Conservation (phyloP, 495 filamentous ascomycete species). For the Aspergillus biplanus region DNA sequence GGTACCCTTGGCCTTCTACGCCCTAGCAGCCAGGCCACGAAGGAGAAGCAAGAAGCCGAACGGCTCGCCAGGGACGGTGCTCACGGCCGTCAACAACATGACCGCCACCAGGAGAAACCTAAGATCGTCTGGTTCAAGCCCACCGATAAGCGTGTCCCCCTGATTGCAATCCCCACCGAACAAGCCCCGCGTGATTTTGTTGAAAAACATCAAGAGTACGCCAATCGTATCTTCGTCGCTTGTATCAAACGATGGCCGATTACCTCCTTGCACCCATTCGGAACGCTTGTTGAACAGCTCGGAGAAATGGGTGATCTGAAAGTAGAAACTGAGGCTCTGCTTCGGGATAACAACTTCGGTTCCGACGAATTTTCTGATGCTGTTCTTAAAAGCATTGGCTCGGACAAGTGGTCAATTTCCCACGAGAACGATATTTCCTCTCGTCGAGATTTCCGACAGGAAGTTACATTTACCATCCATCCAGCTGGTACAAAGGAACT, state of each 20-base stretch:
- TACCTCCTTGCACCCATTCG: constrained; percentile 98
- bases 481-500: constrained; percentile 81
- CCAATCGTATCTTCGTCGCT: constrained; percentile 95
- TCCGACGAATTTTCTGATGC: constrained; percentile 98
- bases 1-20: constrained; percentile 91
- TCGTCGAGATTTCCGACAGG: constrained; percentile 88
- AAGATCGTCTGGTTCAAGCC: constrained; percentile 99
- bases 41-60: constrained; percentile 99
- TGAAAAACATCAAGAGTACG: constrained; percentile 96
- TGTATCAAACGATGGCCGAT: constrained; percentile 99
- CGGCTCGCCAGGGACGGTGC: constrained; percentile 86
- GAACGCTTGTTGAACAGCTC: constrained; percentile 94
- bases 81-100: constrained; percentile 73
- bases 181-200: constrained; percentile 98
- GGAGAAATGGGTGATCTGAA: constrained; percentile 96
- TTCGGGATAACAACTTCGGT: constrained; percentile 97
- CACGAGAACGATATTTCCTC: constrained; percentile 78
- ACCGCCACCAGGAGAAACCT: constrained; percentile 91
- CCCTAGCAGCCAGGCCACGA: constrained; percentile 97
- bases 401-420: constrained; percentile 85
- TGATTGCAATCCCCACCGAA: constrained; percentile 98
- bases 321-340: constrained; percentile 95
- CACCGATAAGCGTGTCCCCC: constrained; percentile 95
- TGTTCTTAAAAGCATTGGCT: constrained; percentile 87
- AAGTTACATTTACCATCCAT: constrained; percentile 91